Percentiles rank a stretch among this genome's conserved stretches.
Evolutionary conservation across 2,329 filamentous ascomycete species (phyloP).

Genomic region (Colletotrichum abscissum): DNA sequence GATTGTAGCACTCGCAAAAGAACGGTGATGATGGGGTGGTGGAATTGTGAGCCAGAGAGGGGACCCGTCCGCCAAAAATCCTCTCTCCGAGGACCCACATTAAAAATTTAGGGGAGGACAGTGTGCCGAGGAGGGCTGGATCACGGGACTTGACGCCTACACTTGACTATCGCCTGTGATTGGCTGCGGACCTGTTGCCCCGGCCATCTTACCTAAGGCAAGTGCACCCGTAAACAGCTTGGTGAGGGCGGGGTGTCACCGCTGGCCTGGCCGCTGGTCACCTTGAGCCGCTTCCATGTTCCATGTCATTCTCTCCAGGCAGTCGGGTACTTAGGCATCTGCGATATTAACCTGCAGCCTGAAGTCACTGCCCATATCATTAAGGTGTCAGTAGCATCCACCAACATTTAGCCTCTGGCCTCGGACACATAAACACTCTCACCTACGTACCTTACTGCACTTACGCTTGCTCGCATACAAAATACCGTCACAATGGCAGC

Average conservation of each 20-base stretch:
- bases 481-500: conserved; percentile 63
- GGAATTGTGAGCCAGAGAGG: conserved; percentile 54
- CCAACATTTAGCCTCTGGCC: neutral
- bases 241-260: conserved; percentile 20
- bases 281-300: conserved; percentile 1
- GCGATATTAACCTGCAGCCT: conserved; percentile 14
- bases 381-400: neutral
- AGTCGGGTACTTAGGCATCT: conserved; percentile 13
- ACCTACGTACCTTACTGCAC: neutral
- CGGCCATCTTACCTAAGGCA: neutral
- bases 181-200: neutral
- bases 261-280: neutral
- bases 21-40: conserved; percentile 55
- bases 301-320: conserved; percentile 3
- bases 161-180: neutral
- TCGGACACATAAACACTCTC: neutral
- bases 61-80: conserved; percentile 10
- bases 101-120: neutral
- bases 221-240: conserved; percentile 8
- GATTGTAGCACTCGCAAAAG: conserved; percentile 61
- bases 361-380: neutral
- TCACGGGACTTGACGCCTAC: neutral
- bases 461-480: neutral
- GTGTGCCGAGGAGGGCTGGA: neutral
- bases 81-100: conserved; percentile 7